A percentile compares a stretch with the other conserved stretches of the same genome.
Evolutionary conservation across 2,329 filamentous ascomycete species (phyloP).

Genomic region (Hypoxylon sp.): DNA sequence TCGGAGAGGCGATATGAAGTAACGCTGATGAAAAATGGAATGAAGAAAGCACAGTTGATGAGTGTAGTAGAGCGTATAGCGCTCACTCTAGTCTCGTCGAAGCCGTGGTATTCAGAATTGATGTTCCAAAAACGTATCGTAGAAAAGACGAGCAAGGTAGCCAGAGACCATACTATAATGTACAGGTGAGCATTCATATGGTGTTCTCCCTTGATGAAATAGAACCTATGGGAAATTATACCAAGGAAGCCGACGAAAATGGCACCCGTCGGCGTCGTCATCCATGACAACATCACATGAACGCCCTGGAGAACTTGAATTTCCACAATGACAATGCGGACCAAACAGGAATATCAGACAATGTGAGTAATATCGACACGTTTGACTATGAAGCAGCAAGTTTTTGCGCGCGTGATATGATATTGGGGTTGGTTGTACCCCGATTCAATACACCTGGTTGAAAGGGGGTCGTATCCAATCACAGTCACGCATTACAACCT

Average conservation of each 20-base stretch:
- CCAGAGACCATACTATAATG: constrained; percentile 10
- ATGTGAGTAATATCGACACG: too few relatives aligned
- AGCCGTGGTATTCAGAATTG: not conserved
- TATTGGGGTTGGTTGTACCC: too few relatives aligned
- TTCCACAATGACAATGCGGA: too few relatives aligned
- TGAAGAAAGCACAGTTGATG: constrained; percentile 20
- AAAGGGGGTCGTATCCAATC: too few relatives aligned
- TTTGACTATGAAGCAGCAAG: too few relatives aligned
- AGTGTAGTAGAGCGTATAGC: not conserved
- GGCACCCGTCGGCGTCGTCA: not conserved
- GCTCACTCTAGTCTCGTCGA: not conserved
- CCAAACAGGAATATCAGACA: too few relatives aligned
- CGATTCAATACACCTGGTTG: too few relatives aligned
- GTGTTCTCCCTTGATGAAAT: constrained; percentile 32
- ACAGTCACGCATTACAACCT: too few relatives aligned
- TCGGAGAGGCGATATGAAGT: constrained; percentile 2
- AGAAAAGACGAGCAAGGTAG: not conserved
- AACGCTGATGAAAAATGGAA: constrained; percentile 8
- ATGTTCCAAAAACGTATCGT: not conserved
- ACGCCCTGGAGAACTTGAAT: not conserved
- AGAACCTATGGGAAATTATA: constrained; percentile 24
- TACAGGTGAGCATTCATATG: constrained; percentile 27
- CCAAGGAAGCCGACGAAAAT: constrained; percentile 1
- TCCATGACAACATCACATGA: not conserved
- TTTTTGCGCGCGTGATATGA: too few relatives aligned